Evolutionary conservation across 2,329 filamentous ascomycete species (phyloP), one percentile per base, ranked within the genome.

Genomic region (Colletotrichum sp.): DNA sequence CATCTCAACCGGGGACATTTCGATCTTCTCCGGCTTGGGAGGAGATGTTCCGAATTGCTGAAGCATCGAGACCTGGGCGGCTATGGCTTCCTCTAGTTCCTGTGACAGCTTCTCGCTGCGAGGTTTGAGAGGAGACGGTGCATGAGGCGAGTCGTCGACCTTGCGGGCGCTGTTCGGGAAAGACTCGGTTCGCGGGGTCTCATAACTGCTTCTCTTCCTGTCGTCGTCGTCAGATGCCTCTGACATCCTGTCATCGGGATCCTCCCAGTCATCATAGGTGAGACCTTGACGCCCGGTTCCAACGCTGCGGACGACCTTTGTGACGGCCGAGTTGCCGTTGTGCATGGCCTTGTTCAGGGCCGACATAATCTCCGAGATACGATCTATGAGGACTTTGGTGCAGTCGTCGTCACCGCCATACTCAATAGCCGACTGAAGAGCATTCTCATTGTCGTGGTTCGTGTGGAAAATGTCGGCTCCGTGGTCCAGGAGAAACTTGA

Each of bases 401-500:
- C 81, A 83, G 5, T 81, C 80, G 2, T 81, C 81, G 5, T 77
- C 76, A 18, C 79, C 80, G 1, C 80, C 79, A 26, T 77, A 72
- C 7, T 78, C 66, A 3, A 82, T 62, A 13, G 83, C 83, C 16
- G 72, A 73, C 62, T 85, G 81, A 8, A 85, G 79, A 2, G 84
- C 82, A 71, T 84, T 84, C 6, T 79, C 72, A 30, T 79, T 78
- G 13, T 75, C 71, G 6, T 82, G 77, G 71, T 82, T 84, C 8
- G 78, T 78, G 30, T 84, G 82, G 76, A 83, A 82, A 36, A 85
- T 81, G 55, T 85, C 82, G 32, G 85, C 82, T 16, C 85, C 84
- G 2, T 82, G 82, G 10, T 82, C 79, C 5, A 85, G 79, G 7
- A 87, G 76, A 64, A 84, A 83, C 44, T 78, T 79, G 30, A 85